Evolutionary conservation across 1,139 yeast species (phyloP), one percentile per base, ranked within the genome.

Genomic region (Meyerozyma smithsonii): DNA sequence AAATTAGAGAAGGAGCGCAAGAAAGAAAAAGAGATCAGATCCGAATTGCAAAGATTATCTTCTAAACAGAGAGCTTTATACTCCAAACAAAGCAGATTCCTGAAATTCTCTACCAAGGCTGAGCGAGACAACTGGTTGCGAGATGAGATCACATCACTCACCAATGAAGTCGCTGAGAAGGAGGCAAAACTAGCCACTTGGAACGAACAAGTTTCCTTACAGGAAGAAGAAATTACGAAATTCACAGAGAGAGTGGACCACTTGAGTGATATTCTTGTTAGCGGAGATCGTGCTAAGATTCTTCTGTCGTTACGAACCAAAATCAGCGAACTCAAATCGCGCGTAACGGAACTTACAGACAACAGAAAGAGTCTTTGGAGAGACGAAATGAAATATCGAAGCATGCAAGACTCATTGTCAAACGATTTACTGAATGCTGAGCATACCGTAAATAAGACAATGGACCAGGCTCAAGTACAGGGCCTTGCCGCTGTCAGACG

Each of bases 311-410:
- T 12, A 15, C 15, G 30, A 15, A 26, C 10, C 30, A 26, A 26
- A 14, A 26, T 7, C 2, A 26, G 30, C 25, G 18, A 6, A 32
- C 41, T 17, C 6, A 41, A 34, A 18, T 12, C 25, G 4, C 36
- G 28, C 8, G 34, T 43, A 11, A 33, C 36, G 10, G 61, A 55
- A 4, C 65, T 79, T 23, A 69, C 77, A 12, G 96, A 90, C 53
- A 70, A 76, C 44, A 74, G 95, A 49, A 87, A 86, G 54, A 63
- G 62, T 11, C 61, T 83, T 12, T 88, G 96, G 96, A 78, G 96
- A 55, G 81, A 82, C 26, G 95, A 87, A 53, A 79, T 84, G 41
- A 77, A 77, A 47, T 59, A 74, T 28, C 77, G 74, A 45, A 74
- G 84, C 25, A 64, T 80, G 10, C 54, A 71, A 14, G 82, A 77